Conservation (phyloP, 2,329 filamentous ascomycete species). For the Colletotrichum eremochloae region DNA sequence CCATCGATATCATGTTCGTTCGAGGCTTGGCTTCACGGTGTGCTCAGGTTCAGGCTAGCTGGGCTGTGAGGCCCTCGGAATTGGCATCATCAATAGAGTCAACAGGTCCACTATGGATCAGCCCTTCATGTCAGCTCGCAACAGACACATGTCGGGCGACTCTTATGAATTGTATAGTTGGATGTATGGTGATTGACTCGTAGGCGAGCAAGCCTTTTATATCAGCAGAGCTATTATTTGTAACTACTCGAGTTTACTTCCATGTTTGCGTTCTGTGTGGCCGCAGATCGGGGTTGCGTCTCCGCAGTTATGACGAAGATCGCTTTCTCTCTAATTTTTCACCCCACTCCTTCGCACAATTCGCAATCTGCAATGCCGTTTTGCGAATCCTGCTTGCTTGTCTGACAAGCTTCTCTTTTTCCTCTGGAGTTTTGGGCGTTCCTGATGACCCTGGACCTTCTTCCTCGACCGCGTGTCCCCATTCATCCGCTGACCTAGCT, state of each 20-base stretch:
- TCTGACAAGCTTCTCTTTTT: conserved; percentile 25
- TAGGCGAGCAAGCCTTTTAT: too few relatives aligned
- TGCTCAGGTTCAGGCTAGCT: neutral
- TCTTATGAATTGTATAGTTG: neutral
- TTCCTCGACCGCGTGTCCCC: conserved; percentile 42
- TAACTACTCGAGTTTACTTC: neutral
- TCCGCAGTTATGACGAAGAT: conserved; percentile 33
- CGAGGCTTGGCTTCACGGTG: neutral
- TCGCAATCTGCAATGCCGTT: conserved; percentile 37
- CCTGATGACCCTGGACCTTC: neutral
- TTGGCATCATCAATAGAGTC: too few relatives aligned
- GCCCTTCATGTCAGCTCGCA: neutral
- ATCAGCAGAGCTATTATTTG: neutral
- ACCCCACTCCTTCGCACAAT: conserved; percentile 37
- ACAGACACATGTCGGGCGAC: neutral
- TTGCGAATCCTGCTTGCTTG: conserved; percentile 36
- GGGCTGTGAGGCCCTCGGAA: neutral
- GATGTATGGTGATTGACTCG: fast-evolving
- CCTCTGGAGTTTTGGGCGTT: neutral
- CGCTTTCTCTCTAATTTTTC: conserved; percentile 34
- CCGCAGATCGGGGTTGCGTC: neutral
- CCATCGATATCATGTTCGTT: neutral
- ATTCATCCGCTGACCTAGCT: conserved; percentile 47
- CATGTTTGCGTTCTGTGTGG: neutral
- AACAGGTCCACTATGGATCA: neutral